phyloP scores from a whole-genome alignment of 805 yeast species.

The Metschnikowia santaceciliae region DNA sequence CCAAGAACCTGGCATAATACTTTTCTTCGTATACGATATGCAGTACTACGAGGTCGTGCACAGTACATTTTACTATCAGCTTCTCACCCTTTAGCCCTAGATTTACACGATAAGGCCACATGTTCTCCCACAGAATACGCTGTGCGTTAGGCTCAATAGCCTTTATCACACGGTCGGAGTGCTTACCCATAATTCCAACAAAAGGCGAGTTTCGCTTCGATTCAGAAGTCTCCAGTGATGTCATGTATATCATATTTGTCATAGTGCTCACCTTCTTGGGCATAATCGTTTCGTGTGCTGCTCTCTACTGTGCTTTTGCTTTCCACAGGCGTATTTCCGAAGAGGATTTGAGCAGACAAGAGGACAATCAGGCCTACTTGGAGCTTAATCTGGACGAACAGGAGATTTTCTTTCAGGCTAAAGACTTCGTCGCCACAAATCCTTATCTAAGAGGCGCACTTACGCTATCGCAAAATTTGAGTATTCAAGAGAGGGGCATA shows the following conservation, averaged over 20 bases:
- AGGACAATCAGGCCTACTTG: slow-evolving; percentile 17
- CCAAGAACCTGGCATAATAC: background rate
- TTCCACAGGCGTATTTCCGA: slow-evolving; percentile 3
- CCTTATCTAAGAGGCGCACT: slow-evolving; percentile 41
- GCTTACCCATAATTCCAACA: background rate
- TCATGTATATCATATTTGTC: background rate
- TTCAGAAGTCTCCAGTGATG: slow-evolving; percentile 1
- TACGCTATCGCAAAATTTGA: slow-evolving; percentile 54
- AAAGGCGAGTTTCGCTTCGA: background rate
- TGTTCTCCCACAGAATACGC: background rate
- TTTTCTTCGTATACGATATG: background rate
- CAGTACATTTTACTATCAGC: background rate
- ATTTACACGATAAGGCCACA: background rate
- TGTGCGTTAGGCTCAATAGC: background rate
- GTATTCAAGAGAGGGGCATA: slow-evolving; percentile 83
- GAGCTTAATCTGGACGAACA: slow-evolving; percentile 67
- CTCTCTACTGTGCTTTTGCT: slow-evolving; percentile 2
- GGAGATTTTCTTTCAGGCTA: slow-evolving; percentile 63
- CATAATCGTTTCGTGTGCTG: slow-evolving; percentile 1
- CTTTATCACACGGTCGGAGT: background rate
- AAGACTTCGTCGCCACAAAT: slow-evolving; percentile 39
- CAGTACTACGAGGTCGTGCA: slow-evolving; percentile 2
- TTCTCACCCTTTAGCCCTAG: background rate
- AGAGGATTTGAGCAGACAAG: slow-evolving; percentile 9
- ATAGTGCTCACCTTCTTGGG: slow-evolving; percentile 4